Conservation (phyloP, 352 stramenopile species). For the Phytophthora pini region DNA sequence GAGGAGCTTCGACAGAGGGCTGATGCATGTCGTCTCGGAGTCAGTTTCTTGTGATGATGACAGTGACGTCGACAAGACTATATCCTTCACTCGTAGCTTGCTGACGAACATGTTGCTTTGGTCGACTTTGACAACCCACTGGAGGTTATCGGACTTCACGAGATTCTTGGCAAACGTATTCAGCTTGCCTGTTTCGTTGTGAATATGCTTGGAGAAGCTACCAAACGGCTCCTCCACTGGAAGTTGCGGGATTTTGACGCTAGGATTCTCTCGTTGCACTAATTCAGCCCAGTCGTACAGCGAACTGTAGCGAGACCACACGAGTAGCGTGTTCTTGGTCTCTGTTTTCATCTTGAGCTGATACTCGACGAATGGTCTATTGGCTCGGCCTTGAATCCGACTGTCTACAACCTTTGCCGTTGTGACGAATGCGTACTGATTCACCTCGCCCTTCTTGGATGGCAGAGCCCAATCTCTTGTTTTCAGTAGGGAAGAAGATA, state of each 20-base stretch:
- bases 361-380: constrained; percentile 20
- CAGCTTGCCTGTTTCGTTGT: constrained; percentile 50
- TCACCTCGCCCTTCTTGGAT: constrained; percentile 5
- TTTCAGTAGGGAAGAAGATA: constrained; percentile 7
- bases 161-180: constrained; percentile 60
- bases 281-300: constrained; percentile 17
- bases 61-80: neutral
- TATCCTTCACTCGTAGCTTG: constrained; percentile 8
- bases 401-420: constrained; percentile 19
- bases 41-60: too few species aligned
- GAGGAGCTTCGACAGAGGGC: constrained; percentile 9
- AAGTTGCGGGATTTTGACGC: constrained; percentile 52
- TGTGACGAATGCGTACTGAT: constrained; percentile 6
- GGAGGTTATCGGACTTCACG: constrained; percentile 54
- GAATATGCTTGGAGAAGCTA: constrained; percentile 64
- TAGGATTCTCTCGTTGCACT: constrained; percentile 7
- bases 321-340: constrained; percentile 13
- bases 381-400: constrained; percentile 9
- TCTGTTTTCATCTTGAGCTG: constrained; percentile 24
- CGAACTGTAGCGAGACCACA: constrained; percentile 18
- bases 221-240: constrained; percentile 63
- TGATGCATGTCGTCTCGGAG: too few species aligned
- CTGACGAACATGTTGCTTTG: constrained; percentile 15
- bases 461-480: constrained; percentile 16
- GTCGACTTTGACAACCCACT: constrained; percentile 48